A percentile compares a stretch with the other conserved stretches of the same genome.
Conservation (phyloP, 306 rosid genomes). For the Arachis stenosperma region DNA sequence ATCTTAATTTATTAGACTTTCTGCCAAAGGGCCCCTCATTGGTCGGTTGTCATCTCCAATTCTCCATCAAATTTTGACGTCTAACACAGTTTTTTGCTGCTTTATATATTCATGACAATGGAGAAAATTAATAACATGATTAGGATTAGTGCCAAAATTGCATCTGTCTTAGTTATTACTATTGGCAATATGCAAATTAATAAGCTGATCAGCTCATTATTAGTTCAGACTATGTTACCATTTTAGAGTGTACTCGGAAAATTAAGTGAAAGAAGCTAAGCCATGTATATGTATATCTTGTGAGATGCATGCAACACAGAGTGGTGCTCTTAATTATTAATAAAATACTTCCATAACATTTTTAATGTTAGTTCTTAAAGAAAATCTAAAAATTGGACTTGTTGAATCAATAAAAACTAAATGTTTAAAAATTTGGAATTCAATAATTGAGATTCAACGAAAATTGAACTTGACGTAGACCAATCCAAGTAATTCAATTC, state of each 20-base stretch:
- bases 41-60: slow-evolving; percentile 64
- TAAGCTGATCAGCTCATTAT: background rate
- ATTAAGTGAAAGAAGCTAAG: background rate
- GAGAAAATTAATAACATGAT: slow-evolving; percentile 42
- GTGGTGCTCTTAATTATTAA: slow-evolving; percentile 2
- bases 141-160: slow-evolving; percentile 45
- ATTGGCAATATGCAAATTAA: background rate
- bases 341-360: background rate
- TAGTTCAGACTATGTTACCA: background rate
- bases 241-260: background rate
- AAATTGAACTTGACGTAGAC: no score
- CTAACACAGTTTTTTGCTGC: slow-evolving; percentile 42
- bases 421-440: no score
- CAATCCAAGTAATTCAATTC: no score
- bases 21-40: slow-evolving; percentile 33
- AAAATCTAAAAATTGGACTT: no score
- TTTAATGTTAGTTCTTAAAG: no score
- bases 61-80: slow-evolving; percentile 46
- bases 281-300: background rate
- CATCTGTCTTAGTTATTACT: slow-evolving; percentile 39
- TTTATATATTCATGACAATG: slow-evolving; percentile 56
- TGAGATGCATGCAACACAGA: slow-evolving; percentile 43
- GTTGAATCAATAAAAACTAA: no score
- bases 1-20: slow-evolving; percentile 33
- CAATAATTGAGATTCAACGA: no score